Evolutionary conservation across 2,329 filamentous ascomycete genomes (phyloP), one percentile per base, ranked within the genome.

Genomic region (Colletotrichum sp.): DNA sequence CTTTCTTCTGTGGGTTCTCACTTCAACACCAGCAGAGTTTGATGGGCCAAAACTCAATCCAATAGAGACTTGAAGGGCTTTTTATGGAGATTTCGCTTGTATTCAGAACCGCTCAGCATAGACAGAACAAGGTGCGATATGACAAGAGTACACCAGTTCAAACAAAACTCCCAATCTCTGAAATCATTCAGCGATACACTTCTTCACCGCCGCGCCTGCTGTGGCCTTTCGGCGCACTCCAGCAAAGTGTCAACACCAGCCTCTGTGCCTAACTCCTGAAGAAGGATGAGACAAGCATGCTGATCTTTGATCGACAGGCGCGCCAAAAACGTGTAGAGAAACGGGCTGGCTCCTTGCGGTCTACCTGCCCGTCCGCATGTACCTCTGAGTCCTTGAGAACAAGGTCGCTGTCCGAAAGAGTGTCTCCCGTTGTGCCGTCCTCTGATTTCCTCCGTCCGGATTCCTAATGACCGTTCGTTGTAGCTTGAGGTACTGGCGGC

Each of bases 391-490:
- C 63, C 64, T 52, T 69, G 34, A 28, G 58, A 36, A 10, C 52
- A 30, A 28, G 32, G 32, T 73, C 43, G 28, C 71, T 68, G 43
- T 43, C 21, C 13, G 71, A 52, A 24, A 38, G 60, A 48, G 60
- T 48, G 24, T 34, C 48, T 36, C 32, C 64, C 8, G n/a, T 30
- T 21, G 48, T 34, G n/a, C 67, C 72, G 57, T 58, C 52, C 68
- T 69, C 68, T 43, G 72, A 65, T 52, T 24, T 34, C 30, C 68
- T 77, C 65, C 66, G 75, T 77, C 48, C 75, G 58, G 69, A 77
- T 78, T 75, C 72, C 84, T 86, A 88, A 77, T 85, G 85, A 78
- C 87, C 88, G 78, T 89, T 89, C 77, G 85, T 85, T 13, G 84
- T 81, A 63, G 83, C 79, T 67, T 82, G 80, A 52, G 82, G 80